Evolutionary conservation across 371 early-diverging fungal genomes (phyloP), one percentile per base, ranked within the genome.

Genomic region (Capillidium heterosporum): DNA sequence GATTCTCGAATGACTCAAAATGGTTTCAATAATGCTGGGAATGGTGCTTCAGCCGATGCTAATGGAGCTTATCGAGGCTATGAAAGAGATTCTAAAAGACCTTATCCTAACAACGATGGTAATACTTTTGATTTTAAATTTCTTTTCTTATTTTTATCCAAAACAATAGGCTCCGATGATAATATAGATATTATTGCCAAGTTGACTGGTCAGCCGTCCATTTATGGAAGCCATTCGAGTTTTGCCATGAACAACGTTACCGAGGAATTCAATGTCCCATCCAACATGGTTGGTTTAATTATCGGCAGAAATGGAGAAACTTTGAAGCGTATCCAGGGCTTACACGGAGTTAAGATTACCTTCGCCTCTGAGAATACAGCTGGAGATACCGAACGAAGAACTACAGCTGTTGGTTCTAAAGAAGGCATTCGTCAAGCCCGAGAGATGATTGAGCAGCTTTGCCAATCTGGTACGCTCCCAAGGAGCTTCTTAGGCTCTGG

Each of bases 301-400:
- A 93, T 91, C 65, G 91, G 91, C 8, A 72, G 81, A 40, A 78
- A 79, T 19, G 91, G 90, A 11, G 88, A 85, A 51, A 86, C 80
- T 63, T 65, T 91, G 56, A 81, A 84, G 62, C 67, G 78, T 31
- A 85, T 90, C 59, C 87, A 90, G 65, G 68, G 76, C 29, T 70
- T 73, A 48, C 72, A 79, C n/a, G 80, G 80, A 35, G 78, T 78
- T 32, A 73, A 73, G 47, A 74, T 89, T 13, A 85, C 84, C 62
- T 77, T 89, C 64, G 66, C 74, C 10, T 72, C 70, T 64, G 83
- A 81, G 75, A 65, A 60, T 28, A 28, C 10, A 8, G 43, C 32
- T 46, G 31, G 11, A 13, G 32, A 46, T 40, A 41, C 43, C 27
- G 26, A 56, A 10, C 27, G 56, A 23, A 56, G 11, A 21, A 26